Evolutionary conservation across 352 stramenopile species (phyloP).

Genomic region (Phytophthora tentaculata): DNA sequence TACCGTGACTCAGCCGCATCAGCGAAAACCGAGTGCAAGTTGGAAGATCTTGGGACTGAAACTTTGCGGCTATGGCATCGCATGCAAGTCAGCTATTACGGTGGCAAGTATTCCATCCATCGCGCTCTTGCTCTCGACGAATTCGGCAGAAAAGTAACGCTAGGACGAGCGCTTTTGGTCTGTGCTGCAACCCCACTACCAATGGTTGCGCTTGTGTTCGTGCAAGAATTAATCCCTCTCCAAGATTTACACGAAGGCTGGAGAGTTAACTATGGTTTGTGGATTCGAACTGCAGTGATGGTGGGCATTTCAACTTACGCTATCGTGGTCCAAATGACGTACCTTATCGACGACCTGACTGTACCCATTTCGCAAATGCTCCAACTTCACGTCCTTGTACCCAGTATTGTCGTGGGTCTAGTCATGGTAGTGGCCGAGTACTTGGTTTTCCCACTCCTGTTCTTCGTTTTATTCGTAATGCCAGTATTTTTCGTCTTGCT

Average conservation of each 20-base stretch:
- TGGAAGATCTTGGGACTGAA: neutral
- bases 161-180: constrained; percentile 1
- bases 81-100: constrained; percentile 35
- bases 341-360: constrained; percentile 22
- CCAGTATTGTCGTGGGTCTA: neutral
- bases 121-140: constrained; percentile 25
- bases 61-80: constrained; percentile 1
- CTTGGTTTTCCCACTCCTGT: constrained; percentile 31
- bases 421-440: constrained; percentile 7
- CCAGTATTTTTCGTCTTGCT: constrained; percentile 14
- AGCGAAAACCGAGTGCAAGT: neutral
- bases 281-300: constrained; percentile 26
- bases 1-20: neutral
- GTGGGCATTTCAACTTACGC: constrained; percentile 11
- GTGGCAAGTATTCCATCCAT: constrained; percentile 34
- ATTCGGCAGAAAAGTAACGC: constrained; percentile 10
- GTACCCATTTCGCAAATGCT: constrained; percentile 8
- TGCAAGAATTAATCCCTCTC: constrained; percentile 23
- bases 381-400: constrained; percentile 1
- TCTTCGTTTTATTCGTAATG: constrained; percentile 13
- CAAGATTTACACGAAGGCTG: constrained; percentile 18
- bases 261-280: constrained; percentile 18
- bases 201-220: constrained; percentile 14
- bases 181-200: constrained; percentile 15
- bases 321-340: constrained; percentile 14